These are phyloP conservation scores for Talaromyces adpressus DNA, from an alignment of 495 filamentous ascomycete genomes.

Conservation along the genomic window DNA sequence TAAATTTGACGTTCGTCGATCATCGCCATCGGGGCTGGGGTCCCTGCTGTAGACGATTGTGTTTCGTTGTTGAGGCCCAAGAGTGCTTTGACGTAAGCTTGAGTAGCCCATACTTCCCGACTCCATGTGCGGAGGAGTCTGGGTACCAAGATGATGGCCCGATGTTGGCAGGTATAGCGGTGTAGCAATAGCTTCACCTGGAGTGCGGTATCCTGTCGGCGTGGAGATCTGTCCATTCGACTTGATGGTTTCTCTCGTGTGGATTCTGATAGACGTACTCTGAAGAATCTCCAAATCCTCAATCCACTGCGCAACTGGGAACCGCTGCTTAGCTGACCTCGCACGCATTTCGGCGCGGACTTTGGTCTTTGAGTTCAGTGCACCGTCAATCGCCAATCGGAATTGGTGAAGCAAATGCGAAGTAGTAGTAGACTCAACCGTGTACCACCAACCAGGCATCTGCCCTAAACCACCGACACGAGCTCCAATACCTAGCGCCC, in stretches of 20 bases:
- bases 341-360: constrained; percentile 64
- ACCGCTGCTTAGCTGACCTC: constrained; percentile 67
- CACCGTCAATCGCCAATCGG: constrained; percentile 58
- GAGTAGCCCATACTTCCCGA: constrained; percentile 41
- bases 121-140: constrained; percentile 30
- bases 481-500: constrained; percentile 67
- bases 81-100: constrained; percentile 34
- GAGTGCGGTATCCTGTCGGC: constrained; percentile 31
- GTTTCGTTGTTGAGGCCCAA: constrained; percentile 42
- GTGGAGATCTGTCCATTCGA: constrained; percentile 23
- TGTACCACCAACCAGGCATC: constrained; percentile 74
- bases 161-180: constrained; percentile 22
- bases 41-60: constrained; percentile 42
- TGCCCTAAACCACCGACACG: constrained; percentile 62
- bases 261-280: constrained; percentile 45
- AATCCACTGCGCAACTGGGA: constrained; percentile 65
- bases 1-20: constrained; percentile 28
- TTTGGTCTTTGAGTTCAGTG: constrained; percentile 52
- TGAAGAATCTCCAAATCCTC: constrained; percentile 57
- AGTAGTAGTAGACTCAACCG: constrained; percentile 62
- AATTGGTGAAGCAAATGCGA: constrained; percentile 68
- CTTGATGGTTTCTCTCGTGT: constrained; percentile 32
- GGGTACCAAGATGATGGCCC: constrained; percentile 37
- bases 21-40: constrained; percentile 28
- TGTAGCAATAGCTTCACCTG: constrained; percentile 33